These are phyloP conservation scores for Pseudogymnoascus sp. DNA, from an alignment of 2,329 filamentous ascomycete genomes.

Conservation along the genomic window DNA sequence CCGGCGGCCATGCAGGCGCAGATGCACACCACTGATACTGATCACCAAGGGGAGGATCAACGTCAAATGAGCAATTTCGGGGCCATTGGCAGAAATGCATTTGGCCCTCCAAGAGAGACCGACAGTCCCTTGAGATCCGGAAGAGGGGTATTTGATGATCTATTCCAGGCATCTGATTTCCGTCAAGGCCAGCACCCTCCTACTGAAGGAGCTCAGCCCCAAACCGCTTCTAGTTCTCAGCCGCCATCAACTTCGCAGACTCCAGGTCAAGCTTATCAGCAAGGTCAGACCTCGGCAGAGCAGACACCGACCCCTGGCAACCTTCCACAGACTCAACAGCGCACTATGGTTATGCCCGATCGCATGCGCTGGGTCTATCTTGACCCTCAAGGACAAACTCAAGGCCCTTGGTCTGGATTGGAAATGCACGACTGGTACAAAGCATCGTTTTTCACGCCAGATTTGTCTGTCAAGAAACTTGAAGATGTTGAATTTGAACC, in stretches of 20 bases:
- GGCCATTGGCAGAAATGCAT: constrained; percentile 55
- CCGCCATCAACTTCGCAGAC: constrained; percentile 18
- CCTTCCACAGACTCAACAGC: constrained; percentile 58
- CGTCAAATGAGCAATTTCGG: constrained; percentile 55
- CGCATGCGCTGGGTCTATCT: constrained; percentile 98
- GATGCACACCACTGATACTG: constrained; percentile 67
- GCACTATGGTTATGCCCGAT: constrained; percentile 98
- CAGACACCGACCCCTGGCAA: constrained; percentile 51
- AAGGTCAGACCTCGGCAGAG: constrained; percentile 30
- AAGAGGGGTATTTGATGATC: constrained; percentile 48
- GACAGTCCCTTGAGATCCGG: constrained; percentile 50
- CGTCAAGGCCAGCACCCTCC: constrained; percentile 22
- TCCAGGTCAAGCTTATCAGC: constrained; percentile 24
- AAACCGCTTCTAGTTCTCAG: constrained; percentile 15
- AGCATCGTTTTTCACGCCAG: constrained; percentile 91
- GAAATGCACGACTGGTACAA: constrained; percentile 99
- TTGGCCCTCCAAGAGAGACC: constrained; percentile 47
- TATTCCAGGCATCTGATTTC: constrained; percentile 19
- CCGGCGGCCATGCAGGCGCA: constrained; percentile 84
- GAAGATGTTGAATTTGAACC: constrained; percentile 94
- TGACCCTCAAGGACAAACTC: constrained; percentile 83
- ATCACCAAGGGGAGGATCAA: constrained; percentile 50
- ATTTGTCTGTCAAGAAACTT: constrained; percentile 87
- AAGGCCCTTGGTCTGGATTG: constrained; percentile 89
- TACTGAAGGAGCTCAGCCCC: constrained; percentile 19